phyloP scores from a whole-genome alignment of 2,329 filamentous ascomycete genomes.

The Endothia cerciana region DNA sequence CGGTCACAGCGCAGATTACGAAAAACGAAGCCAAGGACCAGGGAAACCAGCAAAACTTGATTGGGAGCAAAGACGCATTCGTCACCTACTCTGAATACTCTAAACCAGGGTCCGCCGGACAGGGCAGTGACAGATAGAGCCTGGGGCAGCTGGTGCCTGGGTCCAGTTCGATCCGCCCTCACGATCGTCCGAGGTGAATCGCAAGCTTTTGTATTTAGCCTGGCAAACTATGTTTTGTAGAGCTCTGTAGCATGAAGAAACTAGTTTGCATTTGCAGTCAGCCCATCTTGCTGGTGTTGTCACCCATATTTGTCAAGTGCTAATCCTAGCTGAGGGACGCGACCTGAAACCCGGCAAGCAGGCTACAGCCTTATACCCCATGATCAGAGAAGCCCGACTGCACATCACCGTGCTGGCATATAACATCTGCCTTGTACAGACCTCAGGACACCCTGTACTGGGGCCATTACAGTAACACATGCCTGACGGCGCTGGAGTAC shows the following conservation, averaged over 20 bases:
- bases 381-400: neutral
- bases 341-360: neutral
- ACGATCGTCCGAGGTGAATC: too few species aligned
- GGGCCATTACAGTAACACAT: neutral
- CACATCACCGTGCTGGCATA: neutral
- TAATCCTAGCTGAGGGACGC: neutral
- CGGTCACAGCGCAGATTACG: neutral
- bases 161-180: too few species aligned
- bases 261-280: neutral
- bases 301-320: neutral
- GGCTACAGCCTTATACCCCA: neutral
- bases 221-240: neutral
- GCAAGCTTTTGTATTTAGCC: neutral
- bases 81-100: neutral
- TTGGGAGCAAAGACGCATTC: neutral
- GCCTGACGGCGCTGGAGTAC: neutral
- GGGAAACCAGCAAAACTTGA: neutral
- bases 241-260: neutral
- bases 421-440: neutral
- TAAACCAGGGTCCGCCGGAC: neutral
- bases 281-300: neutral
- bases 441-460: neutral
- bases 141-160: neutral
- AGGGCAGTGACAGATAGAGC: neutral
- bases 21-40: too few species aligned